Evolutionary conservation across 495 filamentous ascomycete genomes (phyloP).

Genomic region (Polyplosphaeria fusca): DNA sequence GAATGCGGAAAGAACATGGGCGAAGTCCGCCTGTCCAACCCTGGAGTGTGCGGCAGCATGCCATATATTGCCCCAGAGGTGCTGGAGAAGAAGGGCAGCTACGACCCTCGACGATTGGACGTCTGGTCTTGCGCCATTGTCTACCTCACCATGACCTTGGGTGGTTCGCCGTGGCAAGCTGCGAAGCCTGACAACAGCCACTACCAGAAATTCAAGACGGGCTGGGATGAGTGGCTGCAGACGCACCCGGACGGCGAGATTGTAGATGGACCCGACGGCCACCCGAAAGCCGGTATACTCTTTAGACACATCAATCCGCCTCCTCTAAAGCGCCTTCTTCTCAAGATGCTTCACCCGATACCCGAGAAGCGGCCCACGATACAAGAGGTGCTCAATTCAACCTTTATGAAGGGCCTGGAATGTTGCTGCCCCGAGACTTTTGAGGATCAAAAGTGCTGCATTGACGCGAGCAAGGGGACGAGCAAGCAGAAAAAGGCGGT

Average conservation of each 20-base stretch:
- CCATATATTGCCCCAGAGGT: slow-evolving; percentile 81
- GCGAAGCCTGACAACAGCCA: slow-evolving; percentile 47
- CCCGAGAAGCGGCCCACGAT: slow-evolving; percentile 64
- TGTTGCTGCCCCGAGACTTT: slow-evolving; percentile 56
- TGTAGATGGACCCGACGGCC: slow-evolving; percentile 40
- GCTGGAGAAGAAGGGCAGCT: slow-evolving; percentile 58
- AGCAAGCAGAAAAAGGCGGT: slow-evolving; percentile 20
- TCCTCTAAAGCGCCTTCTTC: slow-evolving; percentile 58
- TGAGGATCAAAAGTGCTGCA: slow-evolving; percentile 31
- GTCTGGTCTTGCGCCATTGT: slow-evolving; percentile 78
- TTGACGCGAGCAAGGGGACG: slow-evolving; percentile 23
- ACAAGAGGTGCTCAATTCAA: slow-evolving; percentile 56
- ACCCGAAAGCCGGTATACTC: slow-evolving; percentile 50
- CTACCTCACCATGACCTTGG: slow-evolving; percentile 64
- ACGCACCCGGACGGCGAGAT: slow-evolving; percentile 50
- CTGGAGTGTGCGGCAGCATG: slow-evolving; percentile 70
- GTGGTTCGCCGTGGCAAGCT: slow-evolving; percentile 62
- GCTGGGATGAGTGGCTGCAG: slow-evolving; percentile 60
- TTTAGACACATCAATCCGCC: slow-evolving; percentile 50
- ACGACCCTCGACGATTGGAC: slow-evolving; percentile 72
- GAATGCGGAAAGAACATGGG: slow-evolving; percentile 65
- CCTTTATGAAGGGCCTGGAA: slow-evolving; percentile 64
- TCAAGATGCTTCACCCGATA: slow-evolving; percentile 75
- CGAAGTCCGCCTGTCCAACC: slow-evolving; percentile 62
- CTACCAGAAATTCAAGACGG: slow-evolving; percentile 58